These are phyloP conservation scores for Diaporthe capsici DNA, from an alignment of 2,329 filamentous ascomycete species.

Conservation along the genomic window DNA sequence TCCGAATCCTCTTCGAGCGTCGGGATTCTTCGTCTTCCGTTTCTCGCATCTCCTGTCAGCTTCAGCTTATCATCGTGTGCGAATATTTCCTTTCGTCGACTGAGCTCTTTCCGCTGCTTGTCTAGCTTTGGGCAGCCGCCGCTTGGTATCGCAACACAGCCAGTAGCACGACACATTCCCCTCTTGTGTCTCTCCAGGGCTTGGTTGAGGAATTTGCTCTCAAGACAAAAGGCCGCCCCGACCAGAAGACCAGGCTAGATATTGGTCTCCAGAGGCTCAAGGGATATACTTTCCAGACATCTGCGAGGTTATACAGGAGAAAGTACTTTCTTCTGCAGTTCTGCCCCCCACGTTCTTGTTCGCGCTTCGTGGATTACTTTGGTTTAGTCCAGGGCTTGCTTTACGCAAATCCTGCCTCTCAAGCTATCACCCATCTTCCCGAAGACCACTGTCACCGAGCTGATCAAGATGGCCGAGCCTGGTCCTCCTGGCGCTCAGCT, in stretches of 20 bases:
- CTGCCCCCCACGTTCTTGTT: conserved; percentile 24
- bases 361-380: conserved; percentile 25
- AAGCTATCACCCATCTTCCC: conserved; percentile 20
- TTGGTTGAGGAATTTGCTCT: conserved; percentile 30
- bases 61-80: conserved; percentile 39
- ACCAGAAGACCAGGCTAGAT: conserved; percentile 21
- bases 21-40: conserved; percentile 40
- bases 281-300: conserved; percentile 35
- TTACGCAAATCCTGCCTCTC: conserved; percentile 23
- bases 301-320: conserved; percentile 24
- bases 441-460: conserved; percentile 17
- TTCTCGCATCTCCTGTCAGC: conserved; percentile 43
- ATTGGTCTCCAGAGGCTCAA: conserved; percentile 24
- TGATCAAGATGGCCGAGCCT: conserved; percentile 81
- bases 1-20: conserved; percentile 45
- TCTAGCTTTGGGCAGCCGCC: conserved; percentile 37
- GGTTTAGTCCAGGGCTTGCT: conserved; percentile 21
- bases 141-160: conserved; percentile 33
- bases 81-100: conserved; percentile 41
- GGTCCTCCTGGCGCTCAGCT: conserved; percentile 76
- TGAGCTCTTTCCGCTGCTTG: conserved; percentile 36
- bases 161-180: conserved; percentile 30
- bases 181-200: conserved; percentile 20
- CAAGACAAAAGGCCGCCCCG: conserved; percentile 23
- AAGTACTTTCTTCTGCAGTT: conserved; percentile 32